Percentiles rank a stretch among this genome's conserved stretches.
phyloP scores from a whole-genome alignment of 306 rosid species.

The Mimosa pudica region DNA sequence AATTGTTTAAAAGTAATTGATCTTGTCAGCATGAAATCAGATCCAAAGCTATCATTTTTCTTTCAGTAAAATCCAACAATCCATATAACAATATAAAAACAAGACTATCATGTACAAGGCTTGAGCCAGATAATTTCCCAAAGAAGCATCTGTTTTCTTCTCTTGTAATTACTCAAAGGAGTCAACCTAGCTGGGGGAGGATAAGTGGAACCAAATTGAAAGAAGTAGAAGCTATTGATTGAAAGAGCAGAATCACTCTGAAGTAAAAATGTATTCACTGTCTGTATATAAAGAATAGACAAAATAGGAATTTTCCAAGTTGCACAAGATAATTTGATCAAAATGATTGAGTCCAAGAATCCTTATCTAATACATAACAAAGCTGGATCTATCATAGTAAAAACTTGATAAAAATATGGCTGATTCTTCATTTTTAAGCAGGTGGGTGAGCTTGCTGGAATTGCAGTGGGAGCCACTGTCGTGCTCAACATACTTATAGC shows the following conservation, averaged over 20 bases:
- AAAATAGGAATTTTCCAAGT: background rate
- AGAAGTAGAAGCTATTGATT: too few relatives aligned
- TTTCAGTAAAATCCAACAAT: background rate
- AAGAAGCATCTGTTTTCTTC: background rate
- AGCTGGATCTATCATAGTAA: background rate
- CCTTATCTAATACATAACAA: background rate
- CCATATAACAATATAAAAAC: background rate
- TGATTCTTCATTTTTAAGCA: slow-evolving; percentile 37
- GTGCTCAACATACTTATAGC: slow-evolving; percentile 86
- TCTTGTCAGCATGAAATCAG: background rate
- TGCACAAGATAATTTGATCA: slow-evolving; percentile 5
- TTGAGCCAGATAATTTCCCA: background rate
- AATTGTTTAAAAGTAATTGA: background rate
- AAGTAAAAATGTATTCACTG: background rate
- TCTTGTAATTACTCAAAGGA: background rate
- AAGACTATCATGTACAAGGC: background rate
- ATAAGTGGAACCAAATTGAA: too few relatives aligned
- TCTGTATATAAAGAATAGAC: background rate
- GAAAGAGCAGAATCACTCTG: too few relatives aligned
- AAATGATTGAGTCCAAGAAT: background rate
- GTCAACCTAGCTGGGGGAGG: background rate
- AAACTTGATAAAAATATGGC: background rate
- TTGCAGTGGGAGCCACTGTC: slow-evolving; percentile 88
- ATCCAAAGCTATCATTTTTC: background rate
- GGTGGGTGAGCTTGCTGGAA: slow-evolving; percentile 90